These are phyloP conservation scores for Alternaria dauci DNA, from an alignment of 2,329 filamentous ascomycete species.

Conservation along the genomic window DNA sequence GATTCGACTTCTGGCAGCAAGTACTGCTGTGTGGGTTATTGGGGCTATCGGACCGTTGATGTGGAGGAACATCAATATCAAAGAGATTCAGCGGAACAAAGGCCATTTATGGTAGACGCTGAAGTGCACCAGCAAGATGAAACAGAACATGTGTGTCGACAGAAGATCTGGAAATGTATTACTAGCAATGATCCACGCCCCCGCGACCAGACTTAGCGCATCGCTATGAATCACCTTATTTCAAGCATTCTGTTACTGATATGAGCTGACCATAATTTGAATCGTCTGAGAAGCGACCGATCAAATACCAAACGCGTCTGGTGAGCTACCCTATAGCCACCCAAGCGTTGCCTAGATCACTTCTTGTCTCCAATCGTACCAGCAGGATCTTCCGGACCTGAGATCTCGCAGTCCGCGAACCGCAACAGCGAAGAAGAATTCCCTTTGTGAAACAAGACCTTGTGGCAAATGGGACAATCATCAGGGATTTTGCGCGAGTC, in stretches of 20 bases:
- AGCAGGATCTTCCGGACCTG: neutral
- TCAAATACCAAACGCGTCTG: no score
- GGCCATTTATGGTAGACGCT: conserved; percentile 5
- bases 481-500: neutral
- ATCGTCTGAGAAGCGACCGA: no score
- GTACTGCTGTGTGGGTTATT: conserved; percentile 16
- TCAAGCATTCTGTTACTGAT: rapidly evolving
- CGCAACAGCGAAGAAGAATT: rapidly evolving
- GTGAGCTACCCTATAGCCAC: rapidly evolving
- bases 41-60: conserved; percentile 18
- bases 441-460: neutral
- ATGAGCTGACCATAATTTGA: no score
- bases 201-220: no score
- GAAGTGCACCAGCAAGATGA: no score
- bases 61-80: conserved; percentile 22
- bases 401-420: neutral
- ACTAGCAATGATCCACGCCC: no score
- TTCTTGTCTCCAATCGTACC: neutral
- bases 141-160: no score
- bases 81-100: conserved; percentile 16
- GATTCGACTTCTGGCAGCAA: conserved; percentile 17
- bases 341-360: no score
- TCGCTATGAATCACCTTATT: no score
- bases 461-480: neutral
- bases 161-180: no score